Evolutionary conservation across 1,284 basidiomycete species (phyloP).

Genomic region (Pseudozyma pruni): DNA sequence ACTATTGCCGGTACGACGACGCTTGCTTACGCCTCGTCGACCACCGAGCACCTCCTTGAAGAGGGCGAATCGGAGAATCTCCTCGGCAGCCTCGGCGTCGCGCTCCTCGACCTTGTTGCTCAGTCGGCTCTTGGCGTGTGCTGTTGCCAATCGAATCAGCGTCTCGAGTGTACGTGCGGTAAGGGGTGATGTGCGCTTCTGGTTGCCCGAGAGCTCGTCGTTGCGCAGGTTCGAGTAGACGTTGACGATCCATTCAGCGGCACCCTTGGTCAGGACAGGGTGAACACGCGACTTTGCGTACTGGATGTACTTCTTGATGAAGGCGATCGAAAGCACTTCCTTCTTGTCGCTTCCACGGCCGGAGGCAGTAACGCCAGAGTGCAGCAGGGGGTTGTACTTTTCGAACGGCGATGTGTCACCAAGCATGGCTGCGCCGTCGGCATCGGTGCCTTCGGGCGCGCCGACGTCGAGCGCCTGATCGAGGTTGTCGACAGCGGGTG

Average conservation of each 20-base stretch:
- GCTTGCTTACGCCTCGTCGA: conserved; percentile 72
- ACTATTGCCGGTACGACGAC: conserved; percentile 54
- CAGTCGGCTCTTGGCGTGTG: conserved; percentile 94
- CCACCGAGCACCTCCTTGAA: conserved; percentile 93
- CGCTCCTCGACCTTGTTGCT: conserved; percentile 83
- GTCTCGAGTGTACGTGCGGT: conserved; percentile 99
- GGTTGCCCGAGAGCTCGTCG: conserved; percentile 88
- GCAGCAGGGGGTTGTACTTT: conserved; percentile 94
- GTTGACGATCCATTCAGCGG: conserved; percentile 91
- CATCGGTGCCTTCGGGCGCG: conserved; percentile 55
- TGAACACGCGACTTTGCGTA: conserved; percentile 83
- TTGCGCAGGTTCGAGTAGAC: conserved; percentile 93
- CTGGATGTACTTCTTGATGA: conserved; percentile 99
- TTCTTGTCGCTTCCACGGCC: conserved; percentile 69
- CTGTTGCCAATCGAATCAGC: conserved; percentile 95
- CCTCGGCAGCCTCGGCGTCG: conserved; percentile 91
- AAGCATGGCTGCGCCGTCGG: conserved; percentile 52
- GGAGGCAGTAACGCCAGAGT: conserved; percentile 77
- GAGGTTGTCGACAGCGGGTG: conserved; percentile 85
- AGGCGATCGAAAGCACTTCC: conserved; percentile 90
- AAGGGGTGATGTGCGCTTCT: conserved; percentile 94
- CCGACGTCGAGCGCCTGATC: conserved; percentile 70
- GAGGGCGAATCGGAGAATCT: conserved; percentile 94
- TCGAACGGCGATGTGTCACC: conserved; percentile 73
- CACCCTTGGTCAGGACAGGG: conserved; percentile 88